Percentiles rank a stretch among this genome's conserved stretches.
phyloP scores from a whole-genome alignment of 805 yeast species.

The Monosporozyma solicola region DNA sequence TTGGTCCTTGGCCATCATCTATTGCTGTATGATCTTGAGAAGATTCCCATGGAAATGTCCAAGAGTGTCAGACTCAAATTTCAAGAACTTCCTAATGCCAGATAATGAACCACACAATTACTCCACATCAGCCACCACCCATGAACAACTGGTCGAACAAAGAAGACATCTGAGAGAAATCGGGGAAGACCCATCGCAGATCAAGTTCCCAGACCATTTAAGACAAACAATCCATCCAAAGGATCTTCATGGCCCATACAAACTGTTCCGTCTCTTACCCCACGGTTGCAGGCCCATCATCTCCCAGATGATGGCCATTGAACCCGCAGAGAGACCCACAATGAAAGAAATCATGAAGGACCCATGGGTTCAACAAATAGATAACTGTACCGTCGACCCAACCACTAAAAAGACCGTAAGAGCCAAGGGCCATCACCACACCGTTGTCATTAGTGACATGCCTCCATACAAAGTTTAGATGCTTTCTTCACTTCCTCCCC shows the following conservation, averaged over 20 bases:
- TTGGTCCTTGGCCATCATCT: conserved; percentile 78
- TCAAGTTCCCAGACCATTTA: conserved; percentile 22
- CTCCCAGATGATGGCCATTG: conserved; percentile 53
- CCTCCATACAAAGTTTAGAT: conserved; percentile 14
- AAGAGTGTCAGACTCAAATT: conserved; percentile 56
- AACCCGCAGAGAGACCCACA: conserved; percentile 53
- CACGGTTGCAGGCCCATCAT: conserved; percentile 74
- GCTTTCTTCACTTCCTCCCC: neutral
- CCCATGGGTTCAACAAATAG: conserved; percentile 59
- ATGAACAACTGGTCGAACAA: conserved; percentile 51
- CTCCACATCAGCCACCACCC: conserved; percentile 57
- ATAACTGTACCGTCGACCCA: conserved; percentile 45
- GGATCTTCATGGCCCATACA: conserved; percentile 71
- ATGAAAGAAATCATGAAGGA: conserved; percentile 56
- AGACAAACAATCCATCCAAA: conserved; percentile 19
- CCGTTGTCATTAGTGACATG: conserved; percentile 38
- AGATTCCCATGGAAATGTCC: conserved; percentile 87
- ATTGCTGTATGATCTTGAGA: conserved; percentile 77
- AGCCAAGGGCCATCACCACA: conserved; percentile 44
- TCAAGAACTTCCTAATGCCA: conserved; percentile 48
- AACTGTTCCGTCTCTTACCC: conserved; percentile 69
- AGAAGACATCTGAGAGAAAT: conserved; percentile 15
- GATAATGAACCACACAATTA: conserved; percentile 77
- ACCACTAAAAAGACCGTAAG: conserved; percentile 31
- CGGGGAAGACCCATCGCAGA: conserved; percentile 40